Evolutionary conservation across 805 yeast genomes (phyloP).

Genomic region (Candida argentea): DNA sequence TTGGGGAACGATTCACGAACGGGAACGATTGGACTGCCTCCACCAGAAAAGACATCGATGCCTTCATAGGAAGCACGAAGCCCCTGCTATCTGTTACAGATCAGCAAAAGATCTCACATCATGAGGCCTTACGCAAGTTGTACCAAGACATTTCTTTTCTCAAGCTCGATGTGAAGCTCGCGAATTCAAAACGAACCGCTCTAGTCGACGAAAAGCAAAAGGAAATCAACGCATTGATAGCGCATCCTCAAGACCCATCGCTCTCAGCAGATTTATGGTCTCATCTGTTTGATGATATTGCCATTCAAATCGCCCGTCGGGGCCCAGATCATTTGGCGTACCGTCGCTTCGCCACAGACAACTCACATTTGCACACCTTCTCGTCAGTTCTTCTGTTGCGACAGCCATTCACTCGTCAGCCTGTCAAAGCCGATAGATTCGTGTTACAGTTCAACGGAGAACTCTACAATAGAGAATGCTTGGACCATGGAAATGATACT

Average conservation of each 20-base stretch:
- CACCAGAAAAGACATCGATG: neutral
- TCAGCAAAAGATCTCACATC: conserved; percentile 14
- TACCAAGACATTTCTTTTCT: conserved; percentile 13
- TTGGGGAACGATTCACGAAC: too few species aligned
- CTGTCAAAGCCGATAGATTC: conserved; percentile 28
- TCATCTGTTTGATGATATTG: conserved; percentile 1
- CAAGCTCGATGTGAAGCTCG: conserved; percentile 19
- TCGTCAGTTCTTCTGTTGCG: conserved; percentile 78
- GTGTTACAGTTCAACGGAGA: conserved; percentile 86
- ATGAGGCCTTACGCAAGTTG: conserved; percentile 17
- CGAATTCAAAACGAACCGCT: conserved; percentile 7
- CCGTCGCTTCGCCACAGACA: conserved; percentile 5
- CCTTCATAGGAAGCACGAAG: neutral
- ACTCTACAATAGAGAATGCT: conserved; percentile 53
- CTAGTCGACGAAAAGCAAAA: conserved; percentile 5
- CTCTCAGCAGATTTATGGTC: neutral
- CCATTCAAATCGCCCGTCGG: conserved; percentile 19
- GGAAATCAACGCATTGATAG: conserved; percentile 5
- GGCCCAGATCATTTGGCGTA: conserved; percentile 49
- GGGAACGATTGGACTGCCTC: neutral
- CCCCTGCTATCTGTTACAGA: neutral
- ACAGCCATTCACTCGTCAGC: conserved; percentile 72
- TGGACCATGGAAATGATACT: conserved; percentile 49
- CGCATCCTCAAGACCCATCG: conserved; percentile 1
- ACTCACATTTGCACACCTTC: conserved; percentile 23